Evolutionary conservation across 2,329 filamentous ascomycete genomes (phyloP).

Genomic region (Hymenoscyphus fraxineus): DNA sequence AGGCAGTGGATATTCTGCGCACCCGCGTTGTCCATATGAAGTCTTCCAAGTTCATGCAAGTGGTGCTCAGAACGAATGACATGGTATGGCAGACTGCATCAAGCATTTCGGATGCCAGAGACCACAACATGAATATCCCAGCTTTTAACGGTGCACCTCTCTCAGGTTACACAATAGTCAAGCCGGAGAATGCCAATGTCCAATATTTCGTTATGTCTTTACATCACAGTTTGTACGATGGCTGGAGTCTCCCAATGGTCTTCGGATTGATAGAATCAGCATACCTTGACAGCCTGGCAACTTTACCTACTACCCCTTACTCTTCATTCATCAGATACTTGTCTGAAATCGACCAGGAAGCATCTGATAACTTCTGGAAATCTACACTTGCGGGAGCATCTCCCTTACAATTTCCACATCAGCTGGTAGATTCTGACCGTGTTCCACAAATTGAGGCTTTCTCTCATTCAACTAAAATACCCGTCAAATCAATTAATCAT

Average conservation of each 20-base stretch:
- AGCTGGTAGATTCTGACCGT: slow-evolving; percentile 47
- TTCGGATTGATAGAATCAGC: slow-evolving; percentile 6
- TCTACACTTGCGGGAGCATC: slow-evolving; percentile 9
- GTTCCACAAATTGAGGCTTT: neutral
- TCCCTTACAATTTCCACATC: slow-evolving; percentile 12
- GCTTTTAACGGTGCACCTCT: slow-evolving; percentile 13
- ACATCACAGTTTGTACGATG: slow-evolving; percentile 51
- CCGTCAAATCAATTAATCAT: neutral
- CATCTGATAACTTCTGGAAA: slow-evolving; percentile 15
- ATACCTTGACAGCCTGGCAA: slow-evolving; percentile 10
- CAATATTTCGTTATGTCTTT: slow-evolving; percentile 46
- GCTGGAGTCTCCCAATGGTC: slow-evolving; percentile 39
- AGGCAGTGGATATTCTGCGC: slow-evolving; percentile 18
- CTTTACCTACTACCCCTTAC: slow-evolving; percentile 30
- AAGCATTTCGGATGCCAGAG: neutral
- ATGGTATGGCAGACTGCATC: slow-evolving; percentile 12
- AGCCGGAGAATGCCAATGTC: neutral
- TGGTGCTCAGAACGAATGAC: slow-evolving; percentile 13
- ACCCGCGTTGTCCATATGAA: slow-evolving; percentile 18
- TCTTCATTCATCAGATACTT: slow-evolving; percentile 44
- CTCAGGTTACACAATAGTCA: slow-evolving; percentile 18
- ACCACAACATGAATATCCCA: neutral
- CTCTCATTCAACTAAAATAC: slow-evolving; percentile 5
- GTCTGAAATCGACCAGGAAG: slow-evolving; percentile 30
- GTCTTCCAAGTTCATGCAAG: slow-evolving; percentile 30